Evolutionary conservation across 2,329 filamentous ascomycete species (phyloP), one percentile per base, ranked within the genome.

Genomic region (Aureobasidium uvarum): DNA sequence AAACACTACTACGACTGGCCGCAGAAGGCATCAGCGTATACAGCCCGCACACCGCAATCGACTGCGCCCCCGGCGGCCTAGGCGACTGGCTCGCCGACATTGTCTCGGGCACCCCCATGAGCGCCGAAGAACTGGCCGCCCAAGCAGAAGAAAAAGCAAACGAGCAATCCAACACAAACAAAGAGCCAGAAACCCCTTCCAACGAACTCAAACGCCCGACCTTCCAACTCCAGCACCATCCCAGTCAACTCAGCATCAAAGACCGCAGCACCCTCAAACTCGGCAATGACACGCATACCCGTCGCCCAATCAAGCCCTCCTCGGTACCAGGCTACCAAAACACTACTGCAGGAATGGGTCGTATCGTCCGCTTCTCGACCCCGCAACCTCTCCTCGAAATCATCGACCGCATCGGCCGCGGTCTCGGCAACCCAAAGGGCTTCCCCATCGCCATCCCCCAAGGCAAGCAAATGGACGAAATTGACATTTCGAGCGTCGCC

Each of bases 31-130:
- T 99, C 72, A 96, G 92, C 69, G 92, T 99, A 65, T 99, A 98
- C 81, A 92, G 89, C 69, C 95, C 95, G 0, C 95, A 99, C 78
- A 99, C 95, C 0, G 94, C 95, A 16, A 86, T 98, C 50, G 95
- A 99, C 77, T 92, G 92, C 45, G 91, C 91, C 0, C 86, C 87
- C 0, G 86, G 88, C 20, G 95, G 95, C 4, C 85, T 99, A 70
- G 96, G 93, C 74, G 91, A 96, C 76, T 99, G 94, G 94, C 87
- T 99, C 11, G 92, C 91, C 67, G 90, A 96, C 73, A 88, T 96
- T 56, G 86, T 97, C 23, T 87, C 88, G 2, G 87, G 86, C 38
- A 81, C 79, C 39, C 77, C 76, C 13, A 75, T 74, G 38, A 69
- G 68, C 16, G 65, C 71, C 1, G 65, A 70, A n/a, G 62, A 66